Conservation (phyloP, 2,329 filamentous ascomycete genomes). For the Ophiostoma ips region DNA sequence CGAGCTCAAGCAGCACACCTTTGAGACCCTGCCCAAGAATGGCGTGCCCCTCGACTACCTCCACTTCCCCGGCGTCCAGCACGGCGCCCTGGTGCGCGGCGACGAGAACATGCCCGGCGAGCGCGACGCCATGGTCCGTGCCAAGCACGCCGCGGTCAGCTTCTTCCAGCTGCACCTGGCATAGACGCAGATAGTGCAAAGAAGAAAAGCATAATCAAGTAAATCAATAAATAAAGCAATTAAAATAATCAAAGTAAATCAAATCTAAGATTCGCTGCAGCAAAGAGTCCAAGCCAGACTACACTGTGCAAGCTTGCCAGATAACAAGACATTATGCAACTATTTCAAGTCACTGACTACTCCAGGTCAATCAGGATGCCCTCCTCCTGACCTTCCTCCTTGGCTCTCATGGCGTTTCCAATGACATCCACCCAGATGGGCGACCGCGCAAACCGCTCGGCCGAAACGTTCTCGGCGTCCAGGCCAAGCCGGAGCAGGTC, state of each 20-base stretch:
- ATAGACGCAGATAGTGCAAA: neutral
- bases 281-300: too few species aligned
- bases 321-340: too few species aligned
- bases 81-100: conserved; percentile 31
- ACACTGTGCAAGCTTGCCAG: too few species aligned
- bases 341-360: too few species aligned
- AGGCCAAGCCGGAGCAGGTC: conserved; percentile 33
- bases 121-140: conserved; percentile 30
- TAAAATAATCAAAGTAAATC: too few species aligned
- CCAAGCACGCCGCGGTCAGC: conserved; percentile 30
- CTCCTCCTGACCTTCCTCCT: neutral
- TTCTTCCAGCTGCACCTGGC: conserved; percentile 25
- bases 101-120: conserved; percentile 25
- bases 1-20: conserved; percentile 31
- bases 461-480: conserved; percentile 29
- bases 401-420: conserved; percentile 6
- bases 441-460: conserved; percentile 21
- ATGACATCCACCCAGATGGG: conserved; percentile 33
- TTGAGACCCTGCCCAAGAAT: conserved; percentile 24
- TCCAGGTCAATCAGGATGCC: too few species aligned
- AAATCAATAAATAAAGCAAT: neutral
- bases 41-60: conserved; percentile 34
- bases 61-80: conserved; percentile 34
- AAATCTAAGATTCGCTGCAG: too few species aligned
- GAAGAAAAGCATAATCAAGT: conserved; percentile 21